Base-by-base conservation (phyloP, 2,329 filamentous ascomycete genomes). In the Calonectria hawksworthii region DNA sequence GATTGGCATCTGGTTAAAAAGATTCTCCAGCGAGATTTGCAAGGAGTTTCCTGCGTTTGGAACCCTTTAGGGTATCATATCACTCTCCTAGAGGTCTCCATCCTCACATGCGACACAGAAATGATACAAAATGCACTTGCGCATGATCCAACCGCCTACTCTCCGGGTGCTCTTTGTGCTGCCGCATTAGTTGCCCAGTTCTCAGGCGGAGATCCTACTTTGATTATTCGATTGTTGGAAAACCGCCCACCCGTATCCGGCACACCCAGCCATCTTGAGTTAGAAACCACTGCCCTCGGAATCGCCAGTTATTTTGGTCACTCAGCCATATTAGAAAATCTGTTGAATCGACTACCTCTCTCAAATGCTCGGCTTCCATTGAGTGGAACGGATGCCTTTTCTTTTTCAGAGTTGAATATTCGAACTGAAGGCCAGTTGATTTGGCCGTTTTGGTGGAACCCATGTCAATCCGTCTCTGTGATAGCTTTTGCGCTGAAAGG, bases 391-490 rank as follows among this genome's bases (percentile, higher is more conserved):
- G n/a, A n/a, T n/a, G n/a, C n/a, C n/a, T n/a, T n/a, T n/a, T n/a
- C n/a, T n/a, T n/a, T 23, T 41, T 3, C 16, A 4, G 14, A n/a
- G n/a, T n/a, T n/a, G n/a, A n/a, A n/a, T n/a, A n/a, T n/a, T n/a
- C n/a, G n/a, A n/a, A n/a, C n/a, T n/a, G n/a, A n/a, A n/a, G n/a
- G n/a, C n/a, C n/a, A n/a, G n/a, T n/a, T n/a, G n/a, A n/a, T n/a
- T n/a, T n/a, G n/a, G n/a, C n/a, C 44, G 11, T 47, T 47, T 23
- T 47, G 44, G 44, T 47, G 44, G 44, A 0, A 5, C 2, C 2
- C 1, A 2, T 23, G 11, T 13, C 4, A 3, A 1, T 0, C 4
- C 0, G 44, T 21, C 6, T n/a, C 44, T 11, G n/a, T 47, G 7
- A 7, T 47, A n/a, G n/a, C 8, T 23, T 47, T 23, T 47, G 44